Evolutionary conservation across 371 early-diverging fungal genomes (phyloP).

Genomic region (Syncephalastrum contaminatum): DNA sequence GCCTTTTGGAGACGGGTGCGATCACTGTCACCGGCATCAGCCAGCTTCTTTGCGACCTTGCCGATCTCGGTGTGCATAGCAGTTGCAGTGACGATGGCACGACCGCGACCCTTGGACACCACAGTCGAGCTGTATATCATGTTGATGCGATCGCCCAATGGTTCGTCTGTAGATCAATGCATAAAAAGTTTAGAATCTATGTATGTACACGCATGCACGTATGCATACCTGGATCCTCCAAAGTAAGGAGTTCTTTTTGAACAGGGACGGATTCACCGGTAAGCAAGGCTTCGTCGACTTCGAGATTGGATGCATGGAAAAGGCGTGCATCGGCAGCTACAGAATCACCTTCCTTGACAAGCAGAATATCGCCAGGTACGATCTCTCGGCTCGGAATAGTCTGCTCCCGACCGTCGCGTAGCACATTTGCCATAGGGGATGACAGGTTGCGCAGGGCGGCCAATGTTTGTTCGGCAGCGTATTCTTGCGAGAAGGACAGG

Average conservation of each 20-base stretch:
- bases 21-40: constrained; percentile 56
- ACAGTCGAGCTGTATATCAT: constrained; percentile 56
- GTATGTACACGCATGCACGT: neutral
- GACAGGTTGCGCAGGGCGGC: constrained; percentile 80
- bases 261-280: constrained; percentile 83
- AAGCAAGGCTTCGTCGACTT: constrained; percentile 81
- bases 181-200: constrained; percentile 1
- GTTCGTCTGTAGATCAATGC: constrained; percentile 23
- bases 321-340: constrained; percentile 86
- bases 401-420: constrained; percentile 73
- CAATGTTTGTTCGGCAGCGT: constrained; percentile 83
- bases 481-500: constrained; percentile 87
- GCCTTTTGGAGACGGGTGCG: constrained; percentile 76
- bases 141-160: constrained; percentile 58
- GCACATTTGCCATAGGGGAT: constrained; percentile 74
- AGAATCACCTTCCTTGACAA: constrained; percentile 86
- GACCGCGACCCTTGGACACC: constrained; percentile 36
- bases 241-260: constrained; percentile 44
- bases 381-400: constrained; percentile 65
- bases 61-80: constrained; percentile 88
- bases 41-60: constrained; percentile 77
- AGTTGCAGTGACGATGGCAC: constrained; percentile 74
- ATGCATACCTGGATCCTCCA: constrained; percentile 20
- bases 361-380: constrained; percentile 88
- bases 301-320: constrained; percentile 74